phyloP scores from a whole-genome alignment of 495 filamentous ascomycete genomes.

The Neurospora cerealis region DNA sequence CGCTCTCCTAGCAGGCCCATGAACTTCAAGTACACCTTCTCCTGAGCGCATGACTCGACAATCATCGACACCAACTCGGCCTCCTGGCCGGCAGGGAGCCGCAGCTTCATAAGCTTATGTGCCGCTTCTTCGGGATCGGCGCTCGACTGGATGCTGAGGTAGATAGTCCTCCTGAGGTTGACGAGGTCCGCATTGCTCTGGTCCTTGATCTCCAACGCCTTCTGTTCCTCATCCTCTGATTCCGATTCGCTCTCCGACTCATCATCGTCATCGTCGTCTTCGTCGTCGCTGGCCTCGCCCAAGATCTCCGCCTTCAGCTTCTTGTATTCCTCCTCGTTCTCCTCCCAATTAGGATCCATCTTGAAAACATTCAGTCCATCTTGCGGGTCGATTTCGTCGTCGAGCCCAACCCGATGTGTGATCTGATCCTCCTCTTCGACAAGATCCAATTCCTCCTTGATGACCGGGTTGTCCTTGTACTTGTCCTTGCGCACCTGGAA shows the following conservation, averaged over 20 bases:
- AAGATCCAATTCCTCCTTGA: constrained; percentile 88
- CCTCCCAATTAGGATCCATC: constrained; percentile 79
- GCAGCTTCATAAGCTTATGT: constrained; percentile 91
- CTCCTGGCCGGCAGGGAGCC: constrained; percentile 79
- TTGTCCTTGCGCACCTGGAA: constrained; percentile 95
- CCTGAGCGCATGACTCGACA: constrained; percentile 89
- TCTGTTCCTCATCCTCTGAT: constrained; percentile 58
- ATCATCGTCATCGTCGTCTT: constrained; percentile 58
- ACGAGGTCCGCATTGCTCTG: constrained; percentile 92
- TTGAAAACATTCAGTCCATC: constrained; percentile 94
- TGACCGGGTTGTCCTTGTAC: constrained; percentile 85
- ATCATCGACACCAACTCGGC: constrained; percentile 90
- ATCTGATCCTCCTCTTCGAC: constrained; percentile 98
- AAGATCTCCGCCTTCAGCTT: constrained; percentile 87
- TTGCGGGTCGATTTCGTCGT: constrained; percentile 72
- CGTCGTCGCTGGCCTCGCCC: constrained; percentile 76
- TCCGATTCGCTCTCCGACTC: constrained; percentile 74
- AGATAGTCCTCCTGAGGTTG: constrained; percentile 87
- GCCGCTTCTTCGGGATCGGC: constrained; percentile 91
- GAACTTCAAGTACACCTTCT: constrained; percentile 93
- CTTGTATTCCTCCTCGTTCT: constrained; percentile 83
- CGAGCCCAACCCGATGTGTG: constrained; percentile 69
- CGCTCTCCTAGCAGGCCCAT: constrained; percentile 89
- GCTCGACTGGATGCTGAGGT: constrained; percentile 92
- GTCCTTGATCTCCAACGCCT: constrained; percentile 88